Evolutionary conservation across 2,329 filamentous ascomycete genomes (phyloP), one percentile per base, ranked within the genome.

Genomic region (Neofusicoccum ribis): DNA sequence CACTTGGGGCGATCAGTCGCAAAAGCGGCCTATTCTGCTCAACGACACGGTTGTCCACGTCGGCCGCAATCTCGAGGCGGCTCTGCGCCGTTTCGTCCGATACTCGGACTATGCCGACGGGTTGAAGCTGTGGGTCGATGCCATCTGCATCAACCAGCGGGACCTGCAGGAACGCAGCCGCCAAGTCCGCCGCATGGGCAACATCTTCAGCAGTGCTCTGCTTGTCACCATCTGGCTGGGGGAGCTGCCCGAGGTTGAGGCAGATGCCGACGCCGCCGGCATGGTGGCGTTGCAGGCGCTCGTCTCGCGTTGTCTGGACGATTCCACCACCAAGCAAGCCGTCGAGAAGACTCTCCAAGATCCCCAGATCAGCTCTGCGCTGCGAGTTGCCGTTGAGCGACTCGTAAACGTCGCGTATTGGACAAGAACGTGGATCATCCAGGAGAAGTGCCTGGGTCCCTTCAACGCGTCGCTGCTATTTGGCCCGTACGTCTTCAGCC

Each of bases 141-240:
- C 50, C 31, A 54, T 54, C 50, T 39, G 34, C 50, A 64, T 64
- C 61, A 58, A 64, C 43, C 61, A 64, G 39, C 11, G 27, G 9
- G 49, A 64, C 43, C 20, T 39, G 41, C 3, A 17, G 37, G 61
- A 64, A 12, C 47, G 50, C 17, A 15, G 49, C 3, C 50, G 49
- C 17, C 50, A 64, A 43, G 61, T 64, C 5, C 61, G 61, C 17
- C 34, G 20, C 41, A 64, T 64, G 61, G 47, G 49, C 36, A 27
- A 64, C 2, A 64, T 64, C 41, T 64, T 54, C 39, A 17, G 47
- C 59, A 17, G 31, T 15, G 50, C 61, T 0, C 31, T 43, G 17
- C n/a, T 41, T 15, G 61, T 64, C 15, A 49, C 50, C 49, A 51
- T 41, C 50, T 64, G 61, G 61, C 50, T 64, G 31, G 61, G 61